Evolutionary conservation across 2,329 filamentous ascomycete species (phyloP).

Genomic region (Colletotrichum chrysophilum): DNA sequence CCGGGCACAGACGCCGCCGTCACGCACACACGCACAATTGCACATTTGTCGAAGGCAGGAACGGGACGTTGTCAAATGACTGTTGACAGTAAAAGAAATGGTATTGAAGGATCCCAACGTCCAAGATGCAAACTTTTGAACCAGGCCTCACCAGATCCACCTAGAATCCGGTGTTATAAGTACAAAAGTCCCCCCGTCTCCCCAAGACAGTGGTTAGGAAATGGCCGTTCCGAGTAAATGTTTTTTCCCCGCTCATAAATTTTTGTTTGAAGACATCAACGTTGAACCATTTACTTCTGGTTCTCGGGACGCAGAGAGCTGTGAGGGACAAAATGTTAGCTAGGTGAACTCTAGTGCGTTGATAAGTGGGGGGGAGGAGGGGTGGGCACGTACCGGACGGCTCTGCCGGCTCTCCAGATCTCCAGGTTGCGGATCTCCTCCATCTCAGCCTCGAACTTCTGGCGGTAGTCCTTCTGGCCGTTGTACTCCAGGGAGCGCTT

Average conservation of each 20-base stretch:
- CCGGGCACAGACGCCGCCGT: neutral
- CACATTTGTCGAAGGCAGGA: neutral
- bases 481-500: conserved; percentile 97
- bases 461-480: conserved; percentile 91
- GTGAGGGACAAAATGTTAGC: conserved; percentile 26
- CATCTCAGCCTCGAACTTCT: conserved; percentile 98
- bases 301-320: conserved; percentile 85
- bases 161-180: conserved; percentile 38
- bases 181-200: conserved; percentile 31
- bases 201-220: conserved; percentile 18
- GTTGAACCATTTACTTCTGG: conserved; percentile 65
- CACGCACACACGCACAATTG: neutral
- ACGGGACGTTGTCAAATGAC: neutral
- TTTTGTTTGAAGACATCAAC: conserved; percentile 1
- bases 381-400: conserved; percentile 71
- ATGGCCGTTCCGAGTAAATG: conserved; percentile 11
- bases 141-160: conserved; percentile 21
- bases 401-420: conserved; percentile 99
- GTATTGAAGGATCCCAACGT: conserved; percentile 22
- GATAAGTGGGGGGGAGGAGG: neutral
- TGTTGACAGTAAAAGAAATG: conserved; percentile 16
- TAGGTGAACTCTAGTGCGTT: neutral
- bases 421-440: conserved; percentile 97
- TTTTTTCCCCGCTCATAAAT: conserved; percentile 5
- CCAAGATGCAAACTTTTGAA: conserved; percentile 27